Base-by-base conservation (phyloP, 225 moss, liverwort and hornwort genomes). In the Pleurozium schreberi region DNA sequence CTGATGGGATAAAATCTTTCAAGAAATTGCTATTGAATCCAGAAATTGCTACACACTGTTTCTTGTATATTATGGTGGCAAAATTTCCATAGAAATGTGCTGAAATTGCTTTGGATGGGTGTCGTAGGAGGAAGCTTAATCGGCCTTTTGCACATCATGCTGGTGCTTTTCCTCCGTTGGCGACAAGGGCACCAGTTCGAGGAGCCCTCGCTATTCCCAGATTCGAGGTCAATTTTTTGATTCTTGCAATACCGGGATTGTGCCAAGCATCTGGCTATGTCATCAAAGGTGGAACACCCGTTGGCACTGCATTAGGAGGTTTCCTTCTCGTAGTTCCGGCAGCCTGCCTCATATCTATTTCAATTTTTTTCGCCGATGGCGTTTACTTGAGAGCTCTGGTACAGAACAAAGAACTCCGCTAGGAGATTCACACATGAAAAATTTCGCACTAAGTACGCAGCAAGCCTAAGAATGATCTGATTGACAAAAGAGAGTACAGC, bases 221-320 rank as follows among this genome's bases (percentile, higher is more conserved):
- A 91, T 95, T 98, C 82, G 95, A 97, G 88, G 92, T 98, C 64
- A 91, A 94, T 69, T 42, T 95, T 47, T 80, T 95, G 68, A 94
- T 95, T 30, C 92, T 96, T 80, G 93, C 92, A 26, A 58, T 95
- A 81, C 96, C 95, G 28, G 93, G 90, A 83, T 88, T 94, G 70
- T 93, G 95, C 89, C 95, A 97, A 91, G 96, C 93, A 43, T 93
- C 92, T 62, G 92, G 92, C 38, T 97, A 94, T 80, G 89, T 97
- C 38, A 95, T 95, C 82, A 93, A 92, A 96, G 95, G 95, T 94
- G 90, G 67, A 73, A 81, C 82, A 80, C 28, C 87, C 31, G 81
- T 91, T 17, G 96, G 94, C 77, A 94, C 96, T 52, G 87, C 89
- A 67, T 88, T 96, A 33, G 95, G 95, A 53, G 91, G 91, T 38